These are phyloP conservation scores for Pythium utonaiense DNA, from an alignment of 352 stramenopile genomes.

Conservation along the genomic window DNA sequence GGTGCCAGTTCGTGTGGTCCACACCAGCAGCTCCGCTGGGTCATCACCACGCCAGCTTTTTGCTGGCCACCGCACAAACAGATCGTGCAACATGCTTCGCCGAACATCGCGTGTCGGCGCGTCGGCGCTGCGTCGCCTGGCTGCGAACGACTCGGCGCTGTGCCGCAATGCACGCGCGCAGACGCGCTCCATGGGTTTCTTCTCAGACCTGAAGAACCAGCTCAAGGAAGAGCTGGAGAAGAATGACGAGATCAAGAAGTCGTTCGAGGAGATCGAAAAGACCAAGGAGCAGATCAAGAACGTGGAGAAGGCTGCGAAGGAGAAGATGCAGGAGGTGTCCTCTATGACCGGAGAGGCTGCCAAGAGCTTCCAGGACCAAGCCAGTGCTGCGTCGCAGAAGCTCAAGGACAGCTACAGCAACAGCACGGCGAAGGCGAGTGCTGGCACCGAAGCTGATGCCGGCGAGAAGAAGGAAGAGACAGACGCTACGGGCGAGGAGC, in stretches of 20 bases:
- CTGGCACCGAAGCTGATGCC: constrained; percentile 1
- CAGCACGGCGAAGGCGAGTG: constrained; percentile 26
- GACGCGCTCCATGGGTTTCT: constrained; percentile 62
- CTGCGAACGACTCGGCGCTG: not conserved
- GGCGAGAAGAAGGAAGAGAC: constrained; percentile 17
- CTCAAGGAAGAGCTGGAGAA: constrained; percentile 79
- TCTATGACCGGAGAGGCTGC: constrained; percentile 52
- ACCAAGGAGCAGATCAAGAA: constrained; percentile 69
- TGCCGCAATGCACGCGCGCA: constrained; percentile 20
- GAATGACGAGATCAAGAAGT: constrained; percentile 79
- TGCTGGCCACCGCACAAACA: constrained; percentile 12
- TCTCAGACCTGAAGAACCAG: constrained; percentile 76
- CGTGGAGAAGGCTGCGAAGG: constrained; percentile 55
- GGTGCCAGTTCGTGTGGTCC: constrained; percentile 17
- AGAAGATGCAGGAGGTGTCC: constrained; percentile 60
- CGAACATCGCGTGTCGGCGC: constrained; percentile 20
- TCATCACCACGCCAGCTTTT: constrained; percentile 10
- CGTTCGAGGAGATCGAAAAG: constrained; percentile 70
- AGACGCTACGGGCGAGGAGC: not conserved
- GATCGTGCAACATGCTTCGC: constrained; percentile 24
- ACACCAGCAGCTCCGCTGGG: not conserved
- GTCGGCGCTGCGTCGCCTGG: constrained; percentile 16
- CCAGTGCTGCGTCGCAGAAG: constrained; percentile 54
- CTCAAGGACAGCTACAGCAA: constrained; percentile 49
- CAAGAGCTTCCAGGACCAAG: constrained; percentile 59